Conservation (phyloP, 1,284 basidiomycete genomes). For the Trichosporon inkin region DNA sequence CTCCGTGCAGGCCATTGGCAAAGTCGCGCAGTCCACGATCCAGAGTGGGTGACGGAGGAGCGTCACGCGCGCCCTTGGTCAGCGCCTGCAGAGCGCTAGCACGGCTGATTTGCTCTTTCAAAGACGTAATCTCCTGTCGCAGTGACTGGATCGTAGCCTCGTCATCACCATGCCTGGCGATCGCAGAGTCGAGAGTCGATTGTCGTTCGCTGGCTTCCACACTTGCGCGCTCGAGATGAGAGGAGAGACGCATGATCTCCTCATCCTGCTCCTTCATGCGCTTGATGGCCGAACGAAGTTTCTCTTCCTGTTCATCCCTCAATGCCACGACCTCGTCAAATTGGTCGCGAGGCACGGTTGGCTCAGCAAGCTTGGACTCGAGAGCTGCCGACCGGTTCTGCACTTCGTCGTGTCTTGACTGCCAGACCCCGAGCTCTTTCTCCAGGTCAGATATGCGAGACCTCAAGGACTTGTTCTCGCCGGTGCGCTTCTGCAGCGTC, state of each 20-base stretch:
- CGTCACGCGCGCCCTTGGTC: conserved; percentile 59
- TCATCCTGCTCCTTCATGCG: conserved; percentile 74
- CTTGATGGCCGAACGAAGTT: conserved; percentile 72
- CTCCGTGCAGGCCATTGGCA: conserved; percentile 65
- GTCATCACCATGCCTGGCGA: conserved; percentile 67
- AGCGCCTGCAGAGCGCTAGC: conserved; percentile 82
- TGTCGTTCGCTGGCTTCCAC: conserved; percentile 76
- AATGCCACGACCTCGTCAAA: conserved; percentile 71
- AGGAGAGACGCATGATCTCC: conserved; percentile 71
- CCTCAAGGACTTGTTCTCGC: conserved; percentile 86
- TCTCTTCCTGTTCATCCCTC: conserved; percentile 77
- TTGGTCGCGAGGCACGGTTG: conserved; percentile 68
- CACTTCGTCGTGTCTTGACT: conserved; percentile 82
- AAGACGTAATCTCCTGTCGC: conserved; percentile 81
- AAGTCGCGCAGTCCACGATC: conserved; percentile 36
- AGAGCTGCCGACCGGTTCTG: conserved; percentile 71
- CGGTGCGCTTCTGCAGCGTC: conserved; percentile 82
- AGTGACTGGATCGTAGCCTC: conserved; percentile 78
- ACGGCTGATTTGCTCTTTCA: conserved; percentile 93
- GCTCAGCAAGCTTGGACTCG: conserved; percentile 64
- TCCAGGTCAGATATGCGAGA: conserved; percentile 72
- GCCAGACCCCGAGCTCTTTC: conserved; percentile 78
- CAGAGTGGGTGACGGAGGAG: conserved; percentile 67
- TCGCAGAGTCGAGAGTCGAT: conserved; percentile 54
- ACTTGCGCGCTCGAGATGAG: conserved; percentile 59